Evolutionary conservation across 2,329 filamentous ascomycete species (phyloP), one percentile per base, ranked within the genome.

Genomic region (Calonectria leucothoes): DNA sequence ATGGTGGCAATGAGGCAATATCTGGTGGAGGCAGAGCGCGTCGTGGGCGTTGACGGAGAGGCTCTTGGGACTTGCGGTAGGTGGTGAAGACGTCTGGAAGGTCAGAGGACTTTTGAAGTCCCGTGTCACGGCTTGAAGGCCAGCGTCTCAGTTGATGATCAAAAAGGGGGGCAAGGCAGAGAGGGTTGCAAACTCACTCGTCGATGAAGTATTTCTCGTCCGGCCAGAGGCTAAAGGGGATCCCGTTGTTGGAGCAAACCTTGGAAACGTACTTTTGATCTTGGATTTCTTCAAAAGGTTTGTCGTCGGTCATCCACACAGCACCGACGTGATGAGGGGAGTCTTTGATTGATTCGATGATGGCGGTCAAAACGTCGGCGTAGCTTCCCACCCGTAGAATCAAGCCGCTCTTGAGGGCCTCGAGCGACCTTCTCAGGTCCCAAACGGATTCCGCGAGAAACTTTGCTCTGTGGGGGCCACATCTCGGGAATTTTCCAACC

Each of bases 191-290:
- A 29, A 89, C 93, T 84, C 86, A 96, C 94, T 96, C 93, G 79
- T 96, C 93, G 65, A 96, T 88, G 73, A 92, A 92, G 77, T 94
- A 96, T 81, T 96, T 96, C 82, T 95, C 94, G 78, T 96, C 94
- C 0, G 84, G 83, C 91, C 92, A 95, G 1, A 92, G 72, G 81
- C 90, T 90, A 81, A 95, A 94, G 1, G 91, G 87, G 5, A 92
- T 86, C 0, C 86, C 87, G 4, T 88, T 83, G 15, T 87, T 82
- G 27, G 88, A 83, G 69, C 93, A 92, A 0, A 91, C 80, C 0
- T 85, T 81, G 33, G 87, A 86, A 2, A 94, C 86, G 0, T 85
- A 85, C 27, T 86, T 83, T 77, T 95, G 92, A 68, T 96, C 93
- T 6, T 85, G 82, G 71, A 89, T 88, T 81, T 96, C 94, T 77